Percentiles rank a stretch among this genome's conserved stretches.
Evolutionary conservation across 1,284 basidiomycete genomes (phyloP).

Genomic region (Violaceomyces palustris): DNA sequence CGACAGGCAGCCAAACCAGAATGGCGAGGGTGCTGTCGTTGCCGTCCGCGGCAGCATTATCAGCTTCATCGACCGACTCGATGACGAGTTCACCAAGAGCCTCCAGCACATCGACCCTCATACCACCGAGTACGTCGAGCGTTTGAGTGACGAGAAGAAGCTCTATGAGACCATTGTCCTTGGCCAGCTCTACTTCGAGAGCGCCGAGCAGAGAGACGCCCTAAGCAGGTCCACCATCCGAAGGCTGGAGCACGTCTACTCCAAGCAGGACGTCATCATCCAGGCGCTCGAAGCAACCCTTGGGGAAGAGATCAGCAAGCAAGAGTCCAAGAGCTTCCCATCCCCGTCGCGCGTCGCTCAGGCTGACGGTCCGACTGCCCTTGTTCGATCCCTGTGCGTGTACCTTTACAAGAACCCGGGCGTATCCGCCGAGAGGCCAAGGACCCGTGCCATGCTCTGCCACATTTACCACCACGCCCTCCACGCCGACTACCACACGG

Average conservation of each 20-base stretch:
- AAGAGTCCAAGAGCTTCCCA: conserved; percentile 52
- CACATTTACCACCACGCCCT: conserved; percentile 90
- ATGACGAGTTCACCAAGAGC: conserved; percentile 97
- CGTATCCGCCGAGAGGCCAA: conserved; percentile 73
- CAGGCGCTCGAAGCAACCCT: conserved; percentile 72
- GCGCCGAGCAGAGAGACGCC: conserved; percentile 27
- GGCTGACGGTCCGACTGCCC: conserved; percentile 58
- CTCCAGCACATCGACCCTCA: conserved; percentile 98
- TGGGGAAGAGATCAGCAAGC: conserved; percentile 13
- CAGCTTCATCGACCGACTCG: conserved; percentile 82
- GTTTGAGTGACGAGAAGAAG: conserved; percentile 72
- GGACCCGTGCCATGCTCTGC: conserved; percentile 92
- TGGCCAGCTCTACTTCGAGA: conserved; percentile 75
- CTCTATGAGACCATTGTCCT: conserved; percentile 90
- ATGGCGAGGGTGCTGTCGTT: conserved; percentile 46
- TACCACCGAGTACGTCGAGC: conserved; percentile 97
- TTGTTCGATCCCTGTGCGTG: conserved; percentile 84
- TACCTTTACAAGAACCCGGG: conserved; percentile 77
- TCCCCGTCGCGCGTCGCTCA: conserved; percentile 33
- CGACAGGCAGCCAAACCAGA: conserved; percentile 71
- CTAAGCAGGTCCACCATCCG: conserved; percentile 77
- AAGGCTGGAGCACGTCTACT: conserved; percentile 94
- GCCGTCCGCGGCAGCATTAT: conserved; percentile 50
- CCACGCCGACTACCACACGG: conserved; percentile 92
- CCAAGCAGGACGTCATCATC: conserved; percentile 86